These are phyloP conservation scores for Colletotrichum sp. DNA, from an alignment of 2,329 filamentous ascomycete species.

Conservation along the genomic window DNA sequence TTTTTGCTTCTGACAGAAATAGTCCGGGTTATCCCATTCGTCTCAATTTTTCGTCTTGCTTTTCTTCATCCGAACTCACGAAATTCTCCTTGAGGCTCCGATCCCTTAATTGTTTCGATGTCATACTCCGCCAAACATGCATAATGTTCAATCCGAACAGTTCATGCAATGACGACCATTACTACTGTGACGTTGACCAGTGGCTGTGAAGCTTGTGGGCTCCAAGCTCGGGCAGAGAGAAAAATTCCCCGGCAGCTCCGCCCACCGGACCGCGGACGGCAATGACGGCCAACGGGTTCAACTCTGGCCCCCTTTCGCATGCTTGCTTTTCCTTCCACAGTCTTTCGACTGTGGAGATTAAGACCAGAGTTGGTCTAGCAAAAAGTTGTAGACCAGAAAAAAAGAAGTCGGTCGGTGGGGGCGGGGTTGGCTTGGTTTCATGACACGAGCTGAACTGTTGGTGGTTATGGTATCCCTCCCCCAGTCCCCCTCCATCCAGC, in stretches of 20 bases:
- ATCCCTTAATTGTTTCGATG: not conserved
- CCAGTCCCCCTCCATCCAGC: not conserved
- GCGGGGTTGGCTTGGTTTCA: slow-evolving; percentile 6
- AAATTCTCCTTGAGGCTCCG: not conserved
- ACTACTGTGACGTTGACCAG: not conserved
- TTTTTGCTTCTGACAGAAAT: not conserved
- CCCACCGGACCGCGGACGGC: not conserved
- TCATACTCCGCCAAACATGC: slow-evolving; percentile 8
- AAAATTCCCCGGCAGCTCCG: not conserved
- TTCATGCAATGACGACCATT: not conserved
- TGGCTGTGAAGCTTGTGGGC: not conserved
- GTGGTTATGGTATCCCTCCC: not conserved
- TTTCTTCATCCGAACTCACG: not conserved
- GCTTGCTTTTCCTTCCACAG: not conserved
- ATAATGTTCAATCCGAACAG: not conserved
- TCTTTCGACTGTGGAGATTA: not conserved
- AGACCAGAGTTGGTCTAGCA: not conserved
- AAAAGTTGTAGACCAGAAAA: not conserved
- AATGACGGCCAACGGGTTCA: not conserved
- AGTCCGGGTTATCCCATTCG: not conserved
- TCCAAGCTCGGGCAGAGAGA: not conserved
- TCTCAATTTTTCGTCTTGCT: not conserved
- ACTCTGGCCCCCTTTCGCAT: not conserved
- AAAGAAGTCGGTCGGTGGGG: not conserved
- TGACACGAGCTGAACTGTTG: slow-evolving; percentile 1